Evolutionary conservation across 306 rosid genomes (phyloP), one percentile per base, ranked within the genome.

Genomic region (Pterocarpus macrocarpus): DNA sequence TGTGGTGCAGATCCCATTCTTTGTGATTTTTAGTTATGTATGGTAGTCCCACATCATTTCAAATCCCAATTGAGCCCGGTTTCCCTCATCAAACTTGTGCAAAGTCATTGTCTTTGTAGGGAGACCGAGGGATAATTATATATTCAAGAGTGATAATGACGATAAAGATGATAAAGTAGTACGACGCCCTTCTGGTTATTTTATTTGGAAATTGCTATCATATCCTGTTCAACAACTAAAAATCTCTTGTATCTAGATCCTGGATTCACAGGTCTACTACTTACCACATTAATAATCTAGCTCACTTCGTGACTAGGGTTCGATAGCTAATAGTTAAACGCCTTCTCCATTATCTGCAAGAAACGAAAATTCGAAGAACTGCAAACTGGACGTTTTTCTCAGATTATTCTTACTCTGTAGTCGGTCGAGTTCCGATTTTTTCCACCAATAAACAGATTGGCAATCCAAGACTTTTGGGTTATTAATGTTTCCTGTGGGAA

Each of bases 101-200:
- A 50, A 55, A 66, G 71, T 67, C 66, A 68, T 36, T 69, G 64
- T 80, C 80, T 69, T 80, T 57, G 57, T 33, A 62, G 77, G 79
- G 82, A 80, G 66, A 80, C 79, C 66, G 32, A 71, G 50, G 79
- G 83, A 63, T 78, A 66, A 45, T 71, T 49, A 44, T 36, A 77
- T 9, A 68, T 84, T 61, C 57, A 82, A 71, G 47, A 81, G 83
- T 85, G 92, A 88, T 83, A 75, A 89, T 81, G 91, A 72, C 84
- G 87, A 91, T 36, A 79, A 73, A 56, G 71, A 85, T 63, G 78
- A 75, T 64, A 28, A 56, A 39, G 47, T 79, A 47, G 12, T 64
- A 50, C 59, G 32, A 50, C n/a, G 39, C 44, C 69, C 76, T 53
- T 52, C 30, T 61, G 58, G 17, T 77, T 61, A 78, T 38, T 45